Conservation (phyloP, 2,329 filamentous ascomycete genomes). For the Rosellinia necatrix region DNA sequence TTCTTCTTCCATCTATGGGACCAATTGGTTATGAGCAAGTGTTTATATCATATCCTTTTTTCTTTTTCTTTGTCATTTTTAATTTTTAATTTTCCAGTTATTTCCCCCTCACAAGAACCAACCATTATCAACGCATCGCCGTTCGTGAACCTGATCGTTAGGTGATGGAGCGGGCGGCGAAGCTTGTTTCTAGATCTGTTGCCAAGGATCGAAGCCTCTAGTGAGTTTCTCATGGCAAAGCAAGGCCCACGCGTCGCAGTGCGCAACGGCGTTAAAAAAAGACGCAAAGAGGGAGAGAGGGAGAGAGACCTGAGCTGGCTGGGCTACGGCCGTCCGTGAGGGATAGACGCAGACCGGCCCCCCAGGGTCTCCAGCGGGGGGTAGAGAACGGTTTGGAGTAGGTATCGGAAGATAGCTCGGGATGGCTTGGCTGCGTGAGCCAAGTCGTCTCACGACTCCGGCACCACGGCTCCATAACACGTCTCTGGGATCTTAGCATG, state of each 20-base stretch:
- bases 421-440: slow-evolving; percentile 34
- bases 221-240: neutral
- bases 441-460: slow-evolving; percentile 33
- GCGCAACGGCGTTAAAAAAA: slow-evolving; percentile 28
- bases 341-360: neutral
- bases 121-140: no score
- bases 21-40: no score
- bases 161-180: neutral
- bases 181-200: neutral
- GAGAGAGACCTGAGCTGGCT: no score
- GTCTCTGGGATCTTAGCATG: slow-evolving; percentile 15
- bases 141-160: no score
- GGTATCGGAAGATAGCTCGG: slow-evolving; percentile 33
- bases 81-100: no score
- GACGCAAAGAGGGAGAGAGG: no score
- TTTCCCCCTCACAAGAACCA: no score
- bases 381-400: slow-evolving; percentile 30
- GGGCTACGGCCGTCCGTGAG: no score
- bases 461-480: slow-evolving; percentile 19
- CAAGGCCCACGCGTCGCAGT: neutral
- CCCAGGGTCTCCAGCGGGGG: slow-evolving; percentile 12
- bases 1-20: no score
- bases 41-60: no score
- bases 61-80: no score
- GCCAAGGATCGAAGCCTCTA: slow-evolving; percentile 9